Conservation (phyloP, 306 rosid species). For the Trifolium pratense region DNA sequence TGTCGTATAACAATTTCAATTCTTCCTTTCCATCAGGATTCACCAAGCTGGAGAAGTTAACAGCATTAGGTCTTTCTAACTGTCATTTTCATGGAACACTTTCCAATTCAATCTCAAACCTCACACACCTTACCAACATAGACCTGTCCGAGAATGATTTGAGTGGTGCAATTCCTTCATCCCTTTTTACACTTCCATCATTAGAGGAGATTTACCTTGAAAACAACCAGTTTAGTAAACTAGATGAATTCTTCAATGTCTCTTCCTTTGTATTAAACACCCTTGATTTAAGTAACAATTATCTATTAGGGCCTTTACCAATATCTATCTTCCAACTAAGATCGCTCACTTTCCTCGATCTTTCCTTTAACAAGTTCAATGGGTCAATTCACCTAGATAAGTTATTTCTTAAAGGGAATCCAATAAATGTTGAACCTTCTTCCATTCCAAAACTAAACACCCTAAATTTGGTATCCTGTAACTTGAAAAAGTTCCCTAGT, state of each 20-base stretch:
- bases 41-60: not conserved
- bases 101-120: conserved; percentile 7
- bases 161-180: not conserved
- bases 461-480: not conserved
- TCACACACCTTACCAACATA: not conserved
- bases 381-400: conserved; percentile 29
- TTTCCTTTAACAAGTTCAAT: conserved; percentile 62
- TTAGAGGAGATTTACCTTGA: not conserved
- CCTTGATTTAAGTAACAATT: conserved; percentile 55
- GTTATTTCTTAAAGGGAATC: conserved; percentile 20
- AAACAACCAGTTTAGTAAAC: conserved; percentile 35
- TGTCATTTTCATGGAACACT: not conserved
- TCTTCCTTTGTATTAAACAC: conserved; percentile 21
- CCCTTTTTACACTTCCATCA: conserved; percentile 3
- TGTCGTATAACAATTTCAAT: not conserved
- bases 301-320: conserved; percentile 54
- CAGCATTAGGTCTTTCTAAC: too few species aligned
- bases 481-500: not conserved
- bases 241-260: conserved; percentile 5
- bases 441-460: not conserved
- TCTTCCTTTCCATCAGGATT: conserved; percentile 31
- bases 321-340: conserved; percentile 28
- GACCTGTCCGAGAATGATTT: conserved; percentile 23
- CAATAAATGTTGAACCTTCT: not conserved
- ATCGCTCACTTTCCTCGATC: conserved; percentile 41